These are phyloP conservation scores for Trichoderma semiorbis DNA, from an alignment of 2,329 filamentous ascomycete species.

Conservation along the genomic window DNA sequence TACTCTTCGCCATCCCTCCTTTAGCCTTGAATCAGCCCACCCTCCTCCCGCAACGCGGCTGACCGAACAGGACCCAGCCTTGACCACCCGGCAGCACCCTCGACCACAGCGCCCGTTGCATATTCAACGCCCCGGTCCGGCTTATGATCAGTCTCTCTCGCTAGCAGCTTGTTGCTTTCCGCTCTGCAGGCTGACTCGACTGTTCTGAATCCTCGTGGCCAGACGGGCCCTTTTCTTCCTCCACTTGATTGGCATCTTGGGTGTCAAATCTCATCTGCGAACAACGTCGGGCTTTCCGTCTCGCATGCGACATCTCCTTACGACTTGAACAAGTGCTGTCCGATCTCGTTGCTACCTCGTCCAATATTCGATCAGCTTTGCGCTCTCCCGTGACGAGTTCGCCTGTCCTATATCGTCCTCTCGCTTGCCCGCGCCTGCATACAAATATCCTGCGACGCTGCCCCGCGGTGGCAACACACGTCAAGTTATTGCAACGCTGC, in stretches of 20 bases:
- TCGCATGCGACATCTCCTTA: conserved; percentile 2
- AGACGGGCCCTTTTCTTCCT: conserved; percentile 5
- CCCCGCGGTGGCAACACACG: conserved; percentile 5
- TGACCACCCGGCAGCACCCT: conserved; percentile 24
- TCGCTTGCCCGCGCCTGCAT: background rate
- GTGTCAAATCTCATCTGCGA: conserved; percentile 3
- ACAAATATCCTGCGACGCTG: conserved; percentile 8
- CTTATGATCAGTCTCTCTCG: conserved; percentile 12
- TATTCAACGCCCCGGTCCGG: conserved; percentile 1
- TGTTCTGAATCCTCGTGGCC: background rate
- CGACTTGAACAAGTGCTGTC: conserved; percentile 6
- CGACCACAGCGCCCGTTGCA: conserved; percentile 12
- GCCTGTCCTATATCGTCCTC: background rate
- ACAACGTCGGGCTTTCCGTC: background rate
- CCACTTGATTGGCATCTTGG: background rate
- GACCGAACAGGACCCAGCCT: conserved; percentile 30
- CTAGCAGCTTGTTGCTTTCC: background rate
- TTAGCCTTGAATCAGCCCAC: conserved; percentile 15
- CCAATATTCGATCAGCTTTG: background rate
- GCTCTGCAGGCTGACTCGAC: conserved; percentile 13
- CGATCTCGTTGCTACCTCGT: conserved; percentile 6
- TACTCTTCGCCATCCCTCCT: background rate
- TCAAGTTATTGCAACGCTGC: background rate
- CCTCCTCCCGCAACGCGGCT: conserved; percentile 22
- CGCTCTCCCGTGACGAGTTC: background rate